A percentile compares a stretch with the other conserved stretches of the same genome.
Evolutionary conservation across 345 rosid species (phyloP).

Genomic region (Excoecaria agallocha): DNA sequence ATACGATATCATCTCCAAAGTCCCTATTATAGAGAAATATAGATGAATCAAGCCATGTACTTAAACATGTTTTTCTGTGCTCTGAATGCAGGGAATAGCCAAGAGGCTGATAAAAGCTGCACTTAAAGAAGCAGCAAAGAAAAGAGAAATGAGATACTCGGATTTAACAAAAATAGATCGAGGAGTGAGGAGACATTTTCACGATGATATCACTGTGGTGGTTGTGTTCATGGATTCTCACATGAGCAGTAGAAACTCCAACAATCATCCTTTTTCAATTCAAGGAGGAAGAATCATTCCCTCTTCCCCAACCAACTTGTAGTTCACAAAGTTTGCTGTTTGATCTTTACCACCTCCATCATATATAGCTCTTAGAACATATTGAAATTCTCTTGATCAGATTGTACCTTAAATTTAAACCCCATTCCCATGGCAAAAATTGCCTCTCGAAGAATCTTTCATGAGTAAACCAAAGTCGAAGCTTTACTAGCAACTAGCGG

Average conservation of each 20-base stretch:
- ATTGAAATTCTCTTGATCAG: too few relatives aligned
- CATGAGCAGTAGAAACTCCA: constrained; percentile 13
- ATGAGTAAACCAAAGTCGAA: too few relatives aligned
- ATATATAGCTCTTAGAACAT: too few relatives aligned
- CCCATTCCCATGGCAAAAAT: too few relatives aligned
- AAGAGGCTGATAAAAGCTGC: constrained; percentile 29
- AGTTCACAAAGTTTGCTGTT: background rate
- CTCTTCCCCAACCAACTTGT: background rate
- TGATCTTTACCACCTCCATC: background rate
- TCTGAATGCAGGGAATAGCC: constrained; percentile 22
- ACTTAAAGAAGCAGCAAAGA: constrained; percentile 26
- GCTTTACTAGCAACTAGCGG: too few relatives aligned
- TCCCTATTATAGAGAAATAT: background rate
- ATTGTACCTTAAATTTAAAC: too few relatives aligned
- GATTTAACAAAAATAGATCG: constrained; percentile 24
- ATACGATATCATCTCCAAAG: too few relatives aligned
- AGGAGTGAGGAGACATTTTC: constrained; percentile 34
- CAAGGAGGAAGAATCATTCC: constrained; percentile 34
- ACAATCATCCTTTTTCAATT: constrained; percentile 41
- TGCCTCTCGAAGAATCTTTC: too few relatives aligned
- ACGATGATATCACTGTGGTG: constrained; percentile 29
- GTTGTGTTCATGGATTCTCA: constrained; percentile 27
- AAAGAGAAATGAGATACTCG: constrained; percentile 23
- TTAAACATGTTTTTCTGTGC: background rate
- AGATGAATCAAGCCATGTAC: background rate